Evolutionary conservation across 2,329 filamentous ascomycete genomes (phyloP).

Genomic region (Corynespora cassiicola): DNA sequence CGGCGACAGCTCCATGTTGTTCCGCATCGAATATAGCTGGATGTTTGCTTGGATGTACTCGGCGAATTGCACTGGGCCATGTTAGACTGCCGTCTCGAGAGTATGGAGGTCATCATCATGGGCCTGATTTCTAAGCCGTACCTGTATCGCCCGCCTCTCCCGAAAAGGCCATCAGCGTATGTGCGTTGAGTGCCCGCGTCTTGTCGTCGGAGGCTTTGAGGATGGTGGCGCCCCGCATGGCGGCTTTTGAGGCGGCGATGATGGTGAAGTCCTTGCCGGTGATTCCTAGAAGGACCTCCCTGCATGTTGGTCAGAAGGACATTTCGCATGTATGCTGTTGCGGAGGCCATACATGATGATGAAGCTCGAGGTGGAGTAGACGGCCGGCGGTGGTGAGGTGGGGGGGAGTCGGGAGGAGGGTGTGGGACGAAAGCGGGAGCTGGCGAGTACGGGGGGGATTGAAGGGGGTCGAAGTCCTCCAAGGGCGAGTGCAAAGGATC

Average conservation of each 20-base stretch:
- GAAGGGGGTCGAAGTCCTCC: not conserved
- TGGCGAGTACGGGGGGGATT: not conserved
- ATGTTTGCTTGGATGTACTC: conserved; percentile 99
- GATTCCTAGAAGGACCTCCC: conserved; percentile 98
- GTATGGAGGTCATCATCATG: not conserved
- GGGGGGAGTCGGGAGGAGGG: not conserved
- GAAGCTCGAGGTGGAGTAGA: conserved; percentile 15
- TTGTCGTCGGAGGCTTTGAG: conserved; percentile 97
- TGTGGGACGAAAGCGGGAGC: not conserved
- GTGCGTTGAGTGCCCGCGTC: conserved; percentile 88
- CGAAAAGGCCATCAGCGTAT: conserved; percentile 93
- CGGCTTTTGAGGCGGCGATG: conserved; percentile 95
- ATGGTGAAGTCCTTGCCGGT: conserved; percentile 99
- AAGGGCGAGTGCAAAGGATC: too few relatives aligned
- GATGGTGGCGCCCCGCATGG: conserved; percentile 96
- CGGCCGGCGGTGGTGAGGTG: conserved; percentile 7
- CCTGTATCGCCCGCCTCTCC: conserved; percentile 96
- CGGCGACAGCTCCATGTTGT: conserved; percentile 89
- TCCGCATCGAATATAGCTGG: conserved; percentile 98
- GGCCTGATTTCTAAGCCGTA: too few relatives aligned
- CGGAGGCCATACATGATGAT: conserved; percentile 38
- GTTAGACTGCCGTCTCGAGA: too few relatives aligned
- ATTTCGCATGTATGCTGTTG: not conserved
- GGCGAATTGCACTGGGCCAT: conserved; percentile 94
- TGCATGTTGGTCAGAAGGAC: conserved; percentile 49